These are phyloP conservation scores for Alternaria viburni DNA, from an alignment of 2,329 filamentous ascomycete genomes.

Conservation along the genomic window DNA sequence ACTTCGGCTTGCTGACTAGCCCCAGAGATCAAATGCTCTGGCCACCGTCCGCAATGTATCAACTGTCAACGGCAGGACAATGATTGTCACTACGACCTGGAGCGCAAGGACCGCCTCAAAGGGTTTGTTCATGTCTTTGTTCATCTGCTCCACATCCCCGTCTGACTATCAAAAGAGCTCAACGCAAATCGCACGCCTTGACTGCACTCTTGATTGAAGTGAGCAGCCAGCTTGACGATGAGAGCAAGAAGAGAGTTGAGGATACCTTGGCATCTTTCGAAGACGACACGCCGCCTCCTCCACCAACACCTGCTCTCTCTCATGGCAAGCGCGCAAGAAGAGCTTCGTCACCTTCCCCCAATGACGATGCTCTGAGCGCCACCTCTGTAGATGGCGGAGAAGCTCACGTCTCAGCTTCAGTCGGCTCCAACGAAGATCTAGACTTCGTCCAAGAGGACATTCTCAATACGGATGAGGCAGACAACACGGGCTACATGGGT, in stretches of 20 bases:
- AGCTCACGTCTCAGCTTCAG: conserved; percentile 8
- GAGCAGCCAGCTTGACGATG: conserved; percentile 14
- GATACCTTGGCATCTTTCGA: conserved; percentile 16
- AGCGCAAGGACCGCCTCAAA: conserved; percentile 42
- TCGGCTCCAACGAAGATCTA: conserved; percentile 17
- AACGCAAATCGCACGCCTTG: conserved; percentile 21
- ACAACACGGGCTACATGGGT: conserved; percentile 34
- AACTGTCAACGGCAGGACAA: conserved; percentile 36
- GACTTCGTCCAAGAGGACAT: conserved; percentile 29
- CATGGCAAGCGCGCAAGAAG: conserved; percentile 12
- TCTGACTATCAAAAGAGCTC: conserved; percentile 8
- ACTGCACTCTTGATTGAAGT: conserved; percentile 24
- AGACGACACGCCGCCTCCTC: conserved; percentile 7
- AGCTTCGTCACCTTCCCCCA: not conserved
- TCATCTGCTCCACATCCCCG: not conserved
- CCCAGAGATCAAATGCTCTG: conserved; percentile 44
- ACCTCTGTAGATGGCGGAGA: conserved; percentile 7
- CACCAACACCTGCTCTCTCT: not conserved
- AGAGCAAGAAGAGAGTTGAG: conserved; percentile 14
- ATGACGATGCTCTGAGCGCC: conserved; percentile 1
- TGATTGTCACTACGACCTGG: conserved; percentile 40
- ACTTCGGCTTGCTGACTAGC: conserved; percentile 2
- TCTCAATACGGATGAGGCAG: conserved; percentile 13
- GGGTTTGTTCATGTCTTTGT: conserved; percentile 20
- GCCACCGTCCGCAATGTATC: conserved; percentile 37